phyloP scores from a whole-genome alignment of 1,284 basidiomycete genomes.

The Leccinum griseonigrum region DNA sequence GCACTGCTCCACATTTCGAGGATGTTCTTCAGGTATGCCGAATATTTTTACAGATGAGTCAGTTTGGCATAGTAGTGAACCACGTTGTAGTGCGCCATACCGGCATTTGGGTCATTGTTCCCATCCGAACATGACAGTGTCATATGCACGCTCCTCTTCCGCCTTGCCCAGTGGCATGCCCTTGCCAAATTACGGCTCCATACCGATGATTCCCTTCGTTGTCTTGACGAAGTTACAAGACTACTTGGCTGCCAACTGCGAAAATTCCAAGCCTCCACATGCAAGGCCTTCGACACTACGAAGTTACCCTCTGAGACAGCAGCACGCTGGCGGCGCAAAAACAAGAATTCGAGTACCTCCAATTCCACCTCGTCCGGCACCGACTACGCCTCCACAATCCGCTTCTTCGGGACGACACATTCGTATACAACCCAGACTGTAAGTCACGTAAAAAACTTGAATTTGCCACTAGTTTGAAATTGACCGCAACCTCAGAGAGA shows the following conservation, averaged over 20 bases:
- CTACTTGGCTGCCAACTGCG: neutral
- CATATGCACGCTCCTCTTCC: slow-evolving; percentile 14
- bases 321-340: neutral
- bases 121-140: slow-evolving; percentile 14
- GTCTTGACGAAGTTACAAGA: neutral
- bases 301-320: slow-evolving; percentile 12
- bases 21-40: neutral
- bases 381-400: slow-evolving; percentile 16
- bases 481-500: slow-evolving; percentile 12
- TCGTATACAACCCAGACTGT: slow-evolving; percentile 11
- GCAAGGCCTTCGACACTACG: neutral
- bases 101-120: slow-evolving; percentile 26
- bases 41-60: no score
- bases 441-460: neutral
- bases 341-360: neutral
- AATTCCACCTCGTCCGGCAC: neutral
- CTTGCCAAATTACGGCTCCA: slow-evolving; percentile 27
- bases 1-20: neutral
- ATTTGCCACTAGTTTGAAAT: neutral
- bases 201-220: slow-evolving; percentile 4
- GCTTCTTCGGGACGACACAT: slow-evolving; percentile 20
- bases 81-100: slow-evolving; percentile 24
- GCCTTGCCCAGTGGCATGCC: slow-evolving; percentile 22
- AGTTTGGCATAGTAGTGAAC: neutral
- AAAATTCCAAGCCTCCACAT: slow-evolving; percentile 9